phyloP scores from a whole-genome alignment of 176 grass and related monocot species.

The Oryza coarctata region DNA sequence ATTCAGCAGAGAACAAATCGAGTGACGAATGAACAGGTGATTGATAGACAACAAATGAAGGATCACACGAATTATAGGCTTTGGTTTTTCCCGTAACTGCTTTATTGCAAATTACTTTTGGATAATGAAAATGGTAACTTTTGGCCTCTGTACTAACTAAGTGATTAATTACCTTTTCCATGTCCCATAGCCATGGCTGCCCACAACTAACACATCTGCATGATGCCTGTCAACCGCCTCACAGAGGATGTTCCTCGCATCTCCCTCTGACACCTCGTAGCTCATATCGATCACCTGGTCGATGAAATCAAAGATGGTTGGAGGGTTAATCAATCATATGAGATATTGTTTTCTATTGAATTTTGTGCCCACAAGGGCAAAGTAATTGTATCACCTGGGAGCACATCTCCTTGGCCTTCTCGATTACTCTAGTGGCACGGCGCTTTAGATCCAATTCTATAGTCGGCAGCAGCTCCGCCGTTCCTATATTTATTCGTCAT shows the following conservation, averaged over 20 bases:
- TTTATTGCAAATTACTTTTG: too few species aligned
- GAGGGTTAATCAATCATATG: neutral
- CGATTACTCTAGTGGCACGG: conserved; percentile 42
- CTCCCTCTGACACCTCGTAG: conserved; percentile 64
- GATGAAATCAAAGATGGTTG: neutral
- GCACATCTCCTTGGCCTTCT: conserved; percentile 71
- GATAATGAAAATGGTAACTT: too few species aligned
- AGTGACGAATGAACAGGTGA: neutral
- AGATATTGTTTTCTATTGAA: neutral
- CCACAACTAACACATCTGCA: conserved; percentile 69
- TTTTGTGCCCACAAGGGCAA: neutral
- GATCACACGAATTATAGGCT: neutral
- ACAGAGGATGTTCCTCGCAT: conserved; percentile 68
- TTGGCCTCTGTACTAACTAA: too few species aligned
- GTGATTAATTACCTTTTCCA: conserved; percentile 58
- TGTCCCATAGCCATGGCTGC: conserved; percentile 75
- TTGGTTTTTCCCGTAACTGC: neutral
- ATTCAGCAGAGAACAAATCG: neutral
- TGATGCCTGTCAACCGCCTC: conserved; percentile 77
- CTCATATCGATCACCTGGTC: conserved; percentile 46
- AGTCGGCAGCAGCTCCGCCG: conserved; percentile 52
- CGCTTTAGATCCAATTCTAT: conserved; percentile 62
- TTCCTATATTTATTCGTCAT: neutral
- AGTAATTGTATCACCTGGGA: neutral
- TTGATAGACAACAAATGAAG: neutral